Evolutionary conservation across 2,329 filamentous ascomycete genomes (phyloP), one percentile per base, ranked within the genome.

Genomic region (Fusarium liriodendri): DNA sequence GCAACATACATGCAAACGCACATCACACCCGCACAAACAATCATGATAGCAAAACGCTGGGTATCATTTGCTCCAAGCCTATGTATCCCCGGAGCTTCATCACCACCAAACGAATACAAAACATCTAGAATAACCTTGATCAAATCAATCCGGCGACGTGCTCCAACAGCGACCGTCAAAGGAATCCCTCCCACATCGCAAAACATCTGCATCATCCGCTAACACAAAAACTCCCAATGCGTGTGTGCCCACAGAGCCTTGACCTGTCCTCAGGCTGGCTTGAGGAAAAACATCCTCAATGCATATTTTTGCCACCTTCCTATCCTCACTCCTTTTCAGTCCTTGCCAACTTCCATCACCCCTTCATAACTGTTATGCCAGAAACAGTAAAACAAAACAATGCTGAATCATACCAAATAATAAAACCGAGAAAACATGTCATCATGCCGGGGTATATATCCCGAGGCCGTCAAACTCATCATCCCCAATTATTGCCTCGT

Each of bases 401-500:
- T 55, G 25, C 61, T 66, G 58, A 72, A 63, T 52, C 64, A 69
- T 70, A 68, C 45, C 58, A 42, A 52, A 52, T 52, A 52, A 29
- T 11, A 52, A 52, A 68, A 72, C 58, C 57, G 63, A 62, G 65
- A 58, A 71, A 70, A 74, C 72, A 72, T 69, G 60, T 75, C 65
- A 66, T 74, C 68, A 61, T 70, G 57, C 59, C 66, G 61, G 77
- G 77, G 77, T 80, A 81, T 80, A 79, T 79, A 79, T 75, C 75
- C 77, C 74, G 71, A 66, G 71, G 71, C 75, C 73, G 57, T 37
- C 54, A 47, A 62, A 38, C 47, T 66, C 64, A 47, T 65, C 66
- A 50, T 20, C 60, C 57, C 60, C 22, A 32, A 75, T 77, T 70
- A 74, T 62, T 37, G n/a, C 69, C 69, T 61, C 45, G 33, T 27